phyloP scores from a whole-genome alignment of 2,329 filamentous ascomycete species.

The Xylariomycetidae sp. region DNA sequence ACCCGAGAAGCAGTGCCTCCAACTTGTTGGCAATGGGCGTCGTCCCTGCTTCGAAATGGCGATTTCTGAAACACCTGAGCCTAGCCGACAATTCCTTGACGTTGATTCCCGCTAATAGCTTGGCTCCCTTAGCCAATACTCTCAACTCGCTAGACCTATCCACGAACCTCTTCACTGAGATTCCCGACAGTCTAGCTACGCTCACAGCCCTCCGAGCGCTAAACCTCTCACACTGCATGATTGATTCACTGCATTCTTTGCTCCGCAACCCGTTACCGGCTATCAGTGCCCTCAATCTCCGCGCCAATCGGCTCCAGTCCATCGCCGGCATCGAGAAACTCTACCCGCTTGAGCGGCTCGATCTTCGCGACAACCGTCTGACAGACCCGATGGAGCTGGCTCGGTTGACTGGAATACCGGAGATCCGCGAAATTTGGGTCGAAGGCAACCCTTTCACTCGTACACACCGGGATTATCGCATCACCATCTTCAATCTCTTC shows the following conservation, averaged over 20 bases:
- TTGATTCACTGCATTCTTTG: constrained; percentile 84
- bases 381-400: constrained; percentile 89
- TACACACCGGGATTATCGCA: constrained; percentile 76
- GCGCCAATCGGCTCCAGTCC: constrained; percentile 79
- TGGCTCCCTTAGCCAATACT: constrained; percentile 78
- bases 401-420: constrained; percentile 80
- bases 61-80: constrained; percentile 86
- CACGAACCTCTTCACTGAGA: constrained; percentile 85
- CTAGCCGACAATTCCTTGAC: constrained; percentile 88
- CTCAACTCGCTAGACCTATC: constrained; percentile 90
- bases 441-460: constrained; percentile 87
- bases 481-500: constrained; percentile 95
- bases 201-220: constrained; percentile 84
- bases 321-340: constrained; percentile 87
- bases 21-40: constrained; percentile 68
- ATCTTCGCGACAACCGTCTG: constrained; percentile 84
- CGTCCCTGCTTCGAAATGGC: constrained; percentile 84
- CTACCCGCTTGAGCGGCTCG: constrained; percentile 80
- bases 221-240: constrained; percentile 97
- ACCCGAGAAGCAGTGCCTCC: constrained; percentile 66
- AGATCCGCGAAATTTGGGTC: constrained; percentile 89
- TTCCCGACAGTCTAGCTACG: constrained; percentile 83
- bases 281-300: constrained; percentile 86
- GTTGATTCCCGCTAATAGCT: constrained; percentile 65
- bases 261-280: constrained; percentile 82